Base-by-base conservation (phyloP, 2,329 filamentous ascomycete genomes). In the Arthroderma sp. region DNA sequence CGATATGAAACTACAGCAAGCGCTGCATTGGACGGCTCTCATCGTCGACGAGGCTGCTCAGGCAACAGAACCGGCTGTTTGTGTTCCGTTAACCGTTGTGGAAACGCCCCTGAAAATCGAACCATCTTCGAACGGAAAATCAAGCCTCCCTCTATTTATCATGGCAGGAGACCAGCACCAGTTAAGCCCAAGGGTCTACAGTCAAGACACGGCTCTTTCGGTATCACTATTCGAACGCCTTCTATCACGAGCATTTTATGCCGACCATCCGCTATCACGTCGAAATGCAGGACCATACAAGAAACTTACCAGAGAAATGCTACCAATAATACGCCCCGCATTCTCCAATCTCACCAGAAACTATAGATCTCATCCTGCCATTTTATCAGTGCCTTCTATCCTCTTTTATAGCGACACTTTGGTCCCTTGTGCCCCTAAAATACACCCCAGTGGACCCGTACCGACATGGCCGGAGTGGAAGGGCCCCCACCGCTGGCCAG, bases 111-210 rank as follows among this genome's bases (percentile, higher is more conserved):
- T 51, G 31, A 37, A 56, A 32, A 52, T 55, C 15, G 36, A 41
- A 22, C 9, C 38, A 10, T 27, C 38, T 4, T 4, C 44, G 5
- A 34, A 37, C 2, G n/a, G 40, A 5, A 47, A 33, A 15, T 44
- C 48, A 22, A 47, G 36, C 10, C 48, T 57, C 39, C 66, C 66
- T 4, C 57, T 61, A 36, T 60, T 70, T 36, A 55, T 66, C n/a
- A 65, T 70, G 65, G 67, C 67, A 11, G 67, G 67, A 30, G 67
- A 70, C 50, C 59, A 69, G 37, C 58, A 65, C 40, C 67, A 70
- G 50, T 60, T 70, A 30, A 65, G 64, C 1, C 63, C 67, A 22
- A 57, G 60, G 42, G 62, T 61, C 8, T 58, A 59, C 36, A 65
- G 62, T 30, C 54, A 50, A 22, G 49, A 59, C 36, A 52, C 60